These are phyloP conservation scores for Macroventuria anomochaeta DNA, from an alignment of 2,329 filamentous ascomycete genomes.

Conservation along the genomic window DNA sequence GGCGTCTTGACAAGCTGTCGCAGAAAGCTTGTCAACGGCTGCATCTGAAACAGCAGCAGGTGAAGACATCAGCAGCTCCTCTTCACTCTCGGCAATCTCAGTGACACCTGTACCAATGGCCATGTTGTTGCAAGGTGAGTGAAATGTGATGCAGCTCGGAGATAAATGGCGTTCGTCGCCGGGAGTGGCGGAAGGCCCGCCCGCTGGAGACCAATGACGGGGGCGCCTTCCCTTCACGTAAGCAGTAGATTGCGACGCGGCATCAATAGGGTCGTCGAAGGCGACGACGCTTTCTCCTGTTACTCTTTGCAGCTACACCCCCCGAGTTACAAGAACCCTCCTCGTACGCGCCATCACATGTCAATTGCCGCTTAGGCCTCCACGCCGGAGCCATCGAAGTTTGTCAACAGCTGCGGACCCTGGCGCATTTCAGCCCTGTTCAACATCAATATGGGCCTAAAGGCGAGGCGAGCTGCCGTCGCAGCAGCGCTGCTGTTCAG, in stretches of 20 bases:
- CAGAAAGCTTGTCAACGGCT: conserved; percentile 31
- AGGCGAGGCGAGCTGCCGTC: conserved; percentile 22
- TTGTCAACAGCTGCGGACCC: conserved; percentile 10
- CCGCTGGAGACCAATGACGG: conserved; percentile 24
- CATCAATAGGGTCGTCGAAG: conserved; percentile 22
- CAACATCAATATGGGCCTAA: conserved; percentile 20
- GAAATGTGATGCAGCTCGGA: conserved; percentile 1
- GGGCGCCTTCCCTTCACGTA: conserved; percentile 33
- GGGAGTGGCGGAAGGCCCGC: conserved; percentile 11
- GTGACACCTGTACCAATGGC: conserved; percentile 22
- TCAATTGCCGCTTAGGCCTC: conserved; percentile 17
- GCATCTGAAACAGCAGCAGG: conserved; percentile 23
- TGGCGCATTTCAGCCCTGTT: conserved; percentile 6
- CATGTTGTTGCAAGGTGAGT: conserved; percentile 29
- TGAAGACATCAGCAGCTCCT: conserved; percentile 42
- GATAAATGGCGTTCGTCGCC: conserved; percentile 4
- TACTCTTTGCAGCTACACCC: background rate
- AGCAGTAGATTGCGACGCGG: conserved; percentile 34
- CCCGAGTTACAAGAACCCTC: background rate
- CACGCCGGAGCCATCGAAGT: conserved; percentile 25
- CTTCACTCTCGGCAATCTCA: conserved; percentile 45
- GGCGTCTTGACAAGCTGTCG: conserved; percentile 28
- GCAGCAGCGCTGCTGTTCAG: conserved; percentile 35
- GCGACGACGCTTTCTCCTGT: conserved; percentile 8
- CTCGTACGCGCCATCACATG: conserved; percentile 11